Evolutionary conservation across 768 basidiomycete genomes (phyloP), one percentile per base, ranked within the genome.

Genomic region (Candolleomyces aberdarensis): DNA sequence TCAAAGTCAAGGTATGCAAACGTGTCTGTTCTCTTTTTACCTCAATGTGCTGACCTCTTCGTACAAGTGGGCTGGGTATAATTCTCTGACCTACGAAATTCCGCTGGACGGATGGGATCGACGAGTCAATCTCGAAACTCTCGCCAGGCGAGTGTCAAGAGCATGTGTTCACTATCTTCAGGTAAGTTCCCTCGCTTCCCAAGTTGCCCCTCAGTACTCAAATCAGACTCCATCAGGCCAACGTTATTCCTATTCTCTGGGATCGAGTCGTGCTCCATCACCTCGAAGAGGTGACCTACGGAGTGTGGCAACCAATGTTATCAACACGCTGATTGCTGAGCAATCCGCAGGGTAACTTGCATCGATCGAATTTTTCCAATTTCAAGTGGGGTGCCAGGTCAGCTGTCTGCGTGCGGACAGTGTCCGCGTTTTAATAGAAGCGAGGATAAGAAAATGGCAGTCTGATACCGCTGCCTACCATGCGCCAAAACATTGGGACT

Each of bases 121-220:
- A 32, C 84, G 83, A 49, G 81, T 87, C 44, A 84, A 84, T 66
- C 75, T 91, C 40, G 80, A 85, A 71, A 86, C 87, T 5, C 80
- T 91, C 31, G 85, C 85, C 52, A 79, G 89, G 67, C 80, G 89
- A 57, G 83, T 88, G 52, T 84, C 85, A 15, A 80, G 89, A 63
- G 88, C 87, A 52, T 87, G 86, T 71, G 80, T 87, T 54, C 89
- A 91, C 69, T 91, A 88, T 71, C 78, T 91, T 58, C 87, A 90
- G 82, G 89, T 83, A 67, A 46, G 60, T 22, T 48, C 43, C 20
- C 17, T 32, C 40, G 59, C 53, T 48, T 57, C 41, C 47, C 19
- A 31, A 62, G 22, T 36, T 36, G 36, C 36, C 43, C 44, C 9
- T 49, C 47, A 61, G 7, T 60, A 53, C 32, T 53, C 56, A 22